Base-by-base conservation (phyloP, 805 yeast genomes). In the Yamadazyma scolyti region DNA sequence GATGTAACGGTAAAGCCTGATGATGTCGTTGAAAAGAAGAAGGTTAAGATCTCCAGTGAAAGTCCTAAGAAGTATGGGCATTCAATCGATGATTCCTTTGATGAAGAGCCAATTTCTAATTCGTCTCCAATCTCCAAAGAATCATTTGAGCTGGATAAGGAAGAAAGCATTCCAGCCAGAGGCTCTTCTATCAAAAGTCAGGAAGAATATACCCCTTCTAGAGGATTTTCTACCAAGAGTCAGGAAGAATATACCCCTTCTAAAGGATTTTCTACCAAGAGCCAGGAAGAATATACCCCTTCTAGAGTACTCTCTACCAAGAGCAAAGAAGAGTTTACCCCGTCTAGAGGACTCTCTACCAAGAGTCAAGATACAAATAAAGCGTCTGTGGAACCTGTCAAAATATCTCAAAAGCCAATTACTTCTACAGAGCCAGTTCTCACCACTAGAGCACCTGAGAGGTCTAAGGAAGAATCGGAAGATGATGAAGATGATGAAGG, bases 401-500 rank as follows among this genome's bases (percentile, higher is more conserved):
- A n/a, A n/a, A n/a, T n/a, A n/a, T n/a, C n/a, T n/a, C n/a, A n/a
- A n/a, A n/a, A n/a, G n/a, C n/a, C n/a, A n/a, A n/a, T n/a, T n/a
- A n/a, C n/a, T n/a, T n/a, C n/a, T n/a, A n/a, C n/a, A n/a, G n/a
- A n/a, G n/a, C n/a, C n/a, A n/a, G n/a, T n/a, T n/a, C n/a, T n/a
- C n/a, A n/a, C n/a, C n/a, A n/a, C n/a, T n/a, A n/a, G n/a, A n/a
- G n/a, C n/a, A n/a, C n/a, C n/a, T 10, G 24, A 5, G 13, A 12
- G 20, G 16, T 30, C 31, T 17, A 28, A 39, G 20, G 39, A 30
- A 16, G 29, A 31, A 22, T 16, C 34, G 7, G 51, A 48, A 7
- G 39, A 37, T 7, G 48, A 38, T 18, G 40, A 36, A 6, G 55
- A 44, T 5, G 42, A 40, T 14, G 46, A 37, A 10, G 54, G 42